These are phyloP conservation scores for Candida oleophila DNA, from an alignment of 805 yeast genomes.

Conservation along the genomic window DNA sequence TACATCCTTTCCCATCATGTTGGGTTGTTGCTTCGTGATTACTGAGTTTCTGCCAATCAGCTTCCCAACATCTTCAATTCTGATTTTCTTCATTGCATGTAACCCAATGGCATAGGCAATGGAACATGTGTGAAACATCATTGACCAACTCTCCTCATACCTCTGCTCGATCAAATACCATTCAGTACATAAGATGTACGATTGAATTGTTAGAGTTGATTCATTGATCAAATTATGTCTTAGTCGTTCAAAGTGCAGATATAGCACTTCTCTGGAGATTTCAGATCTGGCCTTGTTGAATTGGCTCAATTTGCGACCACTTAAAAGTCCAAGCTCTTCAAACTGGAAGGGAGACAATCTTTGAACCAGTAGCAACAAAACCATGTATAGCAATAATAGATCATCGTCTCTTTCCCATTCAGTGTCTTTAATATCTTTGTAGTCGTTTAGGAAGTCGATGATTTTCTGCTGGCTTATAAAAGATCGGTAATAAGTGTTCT, in stretches of 20 bases:
- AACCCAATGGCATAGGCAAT: conserved; percentile 52
- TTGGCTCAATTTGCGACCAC: conserved; percentile 18
- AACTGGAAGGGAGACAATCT: conserved; percentile 32
- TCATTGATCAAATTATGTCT: conserved; percentile 48
- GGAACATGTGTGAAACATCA: conserved; percentile 49
- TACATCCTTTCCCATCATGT: too few species aligned
- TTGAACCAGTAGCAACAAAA: conserved; percentile 40
- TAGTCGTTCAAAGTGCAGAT: conserved; percentile 42
- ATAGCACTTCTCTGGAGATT: conserved; percentile 25
- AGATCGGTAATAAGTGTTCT: conserved; percentile 37
- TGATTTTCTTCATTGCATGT: conserved; percentile 41
- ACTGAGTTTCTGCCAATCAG: background rate
- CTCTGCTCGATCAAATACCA: conserved; percentile 48
- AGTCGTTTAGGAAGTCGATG: conserved; percentile 35
- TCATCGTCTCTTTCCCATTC: conserved; percentile 53
- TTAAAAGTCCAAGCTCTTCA: conserved; percentile 10
- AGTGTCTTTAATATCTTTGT: conserved; percentile 26
- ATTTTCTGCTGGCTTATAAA: conserved; percentile 35
- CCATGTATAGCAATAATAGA: conserved; percentile 43
- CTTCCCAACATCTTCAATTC: conserved; percentile 11
- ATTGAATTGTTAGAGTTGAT: conserved; percentile 46
- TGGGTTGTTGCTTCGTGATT: background rate
- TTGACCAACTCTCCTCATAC: conserved; percentile 53
- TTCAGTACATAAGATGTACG: conserved; percentile 51
- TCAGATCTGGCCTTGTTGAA: conserved; percentile 15